phyloP scores from a whole-genome alignment of 108 stramenopile genomes.

The Skeletonema costatum region DNA sequence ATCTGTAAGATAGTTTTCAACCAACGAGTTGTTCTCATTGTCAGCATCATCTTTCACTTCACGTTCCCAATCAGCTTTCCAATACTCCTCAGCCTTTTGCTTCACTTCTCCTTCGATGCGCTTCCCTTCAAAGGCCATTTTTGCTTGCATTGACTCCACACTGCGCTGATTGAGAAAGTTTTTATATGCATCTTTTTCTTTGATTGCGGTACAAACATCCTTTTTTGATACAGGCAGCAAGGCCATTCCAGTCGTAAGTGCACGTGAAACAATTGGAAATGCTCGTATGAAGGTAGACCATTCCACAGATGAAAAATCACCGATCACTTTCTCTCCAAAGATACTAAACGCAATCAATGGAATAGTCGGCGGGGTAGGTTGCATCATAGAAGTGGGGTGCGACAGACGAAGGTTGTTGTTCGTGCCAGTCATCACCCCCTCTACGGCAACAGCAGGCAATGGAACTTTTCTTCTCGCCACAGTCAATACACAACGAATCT shows the following conservation, averaged over 20 bases:
- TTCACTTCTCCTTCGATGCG: slow-evolving; percentile 16
- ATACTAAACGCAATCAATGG: slow-evolving; percentile 20
- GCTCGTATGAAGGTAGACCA: slow-evolving; percentile 27
- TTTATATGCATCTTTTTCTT: slow-evolving; percentile 5
- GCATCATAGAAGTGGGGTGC: not conserved
- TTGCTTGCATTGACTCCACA: slow-evolving; percentile 23
- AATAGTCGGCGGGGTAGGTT: not conserved
- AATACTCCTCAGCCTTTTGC: slow-evolving; percentile 26
- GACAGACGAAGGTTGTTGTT: not conserved
- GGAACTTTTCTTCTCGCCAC: slow-evolving; percentile 26
- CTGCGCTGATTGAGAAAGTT: slow-evolving; percentile 7
- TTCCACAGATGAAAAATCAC: slow-evolving; percentile 32
- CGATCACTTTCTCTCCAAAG: slow-evolving; percentile 12
- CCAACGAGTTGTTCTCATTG: slow-evolving; percentile 20
- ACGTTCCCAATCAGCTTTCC: slow-evolving; percentile 18
- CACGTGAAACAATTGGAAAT: slow-evolving; percentile 8
- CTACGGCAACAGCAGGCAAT: not conserved
- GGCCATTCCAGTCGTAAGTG: slow-evolving; percentile 35
- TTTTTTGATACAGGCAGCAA: slow-evolving; percentile 16
- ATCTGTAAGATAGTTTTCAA: slow-evolving; percentile 54
- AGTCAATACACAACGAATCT: slow-evolving; percentile 21
- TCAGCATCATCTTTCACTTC: slow-evolving; percentile 21
- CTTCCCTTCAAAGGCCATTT: slow-evolving; percentile 27
- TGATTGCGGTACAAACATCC: slow-evolving; percentile 14
- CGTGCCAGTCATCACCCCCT: not conserved